Evolutionary conservation across 441 rosid species (phyloP).

Genomic region (Eutrema salsugineum): DNA sequence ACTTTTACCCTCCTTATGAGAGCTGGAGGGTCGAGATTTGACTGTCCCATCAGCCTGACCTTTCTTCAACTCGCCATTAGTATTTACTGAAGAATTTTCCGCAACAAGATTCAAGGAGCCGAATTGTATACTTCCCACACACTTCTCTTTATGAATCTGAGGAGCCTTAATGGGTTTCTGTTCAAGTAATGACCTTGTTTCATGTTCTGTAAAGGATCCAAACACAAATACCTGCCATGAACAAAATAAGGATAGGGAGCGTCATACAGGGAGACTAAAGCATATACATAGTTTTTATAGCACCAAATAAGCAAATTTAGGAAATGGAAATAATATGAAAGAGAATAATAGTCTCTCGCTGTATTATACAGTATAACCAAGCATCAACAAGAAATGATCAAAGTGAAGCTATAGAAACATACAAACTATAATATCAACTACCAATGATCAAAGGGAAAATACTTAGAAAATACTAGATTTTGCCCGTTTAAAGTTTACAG

Average conservation of each 20-base stretch:
- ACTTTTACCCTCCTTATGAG: conserved; percentile 28
- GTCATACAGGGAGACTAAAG: neutral
- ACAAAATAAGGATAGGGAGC: conserved; percentile 3
- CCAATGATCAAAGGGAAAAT: neutral
- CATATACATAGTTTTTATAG: neutral
- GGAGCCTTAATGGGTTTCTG: conserved; percentile 40
- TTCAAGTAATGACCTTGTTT: conserved; percentile 58
- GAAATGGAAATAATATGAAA: neutral
- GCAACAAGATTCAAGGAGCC: conserved; percentile 47
- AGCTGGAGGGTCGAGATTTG: conserved; percentile 33
- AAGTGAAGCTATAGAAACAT: neutral
- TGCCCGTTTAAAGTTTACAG: neutral
- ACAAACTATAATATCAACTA: neutral
- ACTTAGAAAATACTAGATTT: neutral
- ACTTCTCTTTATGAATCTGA: conserved; percentile 32
- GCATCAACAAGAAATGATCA: neutral
- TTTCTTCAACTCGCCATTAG: conserved; percentile 34
- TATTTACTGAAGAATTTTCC: conserved; percentile 38
- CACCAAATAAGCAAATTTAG: neutral
- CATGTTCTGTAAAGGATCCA: conserved; percentile 96
- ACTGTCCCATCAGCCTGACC: conserved; percentile 33
- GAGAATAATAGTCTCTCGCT: neutral
- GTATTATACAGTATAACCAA: neutral
- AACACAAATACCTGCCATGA: conserved; percentile 55
- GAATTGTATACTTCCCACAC: conserved; percentile 42